phyloP scores from a whole-genome alignment of 2,329 filamentous ascomycete genomes.

The Beauveria scarabaeidicola region DNA sequence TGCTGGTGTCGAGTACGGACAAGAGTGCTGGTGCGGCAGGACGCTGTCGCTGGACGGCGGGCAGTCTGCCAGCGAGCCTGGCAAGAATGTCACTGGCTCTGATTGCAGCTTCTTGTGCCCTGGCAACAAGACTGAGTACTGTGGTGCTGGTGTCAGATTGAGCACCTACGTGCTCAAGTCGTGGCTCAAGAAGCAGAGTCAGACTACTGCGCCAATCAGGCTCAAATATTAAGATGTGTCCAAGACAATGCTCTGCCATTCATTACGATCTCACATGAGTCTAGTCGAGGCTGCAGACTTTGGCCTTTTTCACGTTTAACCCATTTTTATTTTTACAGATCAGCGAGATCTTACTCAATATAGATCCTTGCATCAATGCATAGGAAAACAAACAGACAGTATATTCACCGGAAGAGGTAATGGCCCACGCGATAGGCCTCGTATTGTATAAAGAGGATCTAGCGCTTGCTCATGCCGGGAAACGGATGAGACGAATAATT shows the following conservation, averaged over 20 bases:
- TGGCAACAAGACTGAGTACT: conserved; percentile 23
- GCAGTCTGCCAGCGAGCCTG: conserved; percentile 15
- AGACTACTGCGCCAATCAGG: neutral
- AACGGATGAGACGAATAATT: neutral
- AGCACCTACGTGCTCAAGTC: conserved; percentile 23
- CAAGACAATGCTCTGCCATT: neutral
- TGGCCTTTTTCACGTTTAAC: neutral
- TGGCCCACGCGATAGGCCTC: neutral
- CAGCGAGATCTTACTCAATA: neutral
- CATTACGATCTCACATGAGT: neutral
- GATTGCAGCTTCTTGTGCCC: conserved; percentile 28
- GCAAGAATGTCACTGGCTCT: conserved; percentile 21
- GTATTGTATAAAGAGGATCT: neutral
- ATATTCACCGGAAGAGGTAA: neutral
- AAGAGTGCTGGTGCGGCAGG: conserved; percentile 31
- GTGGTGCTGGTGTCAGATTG: conserved; percentile 23
- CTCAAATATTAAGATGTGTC: neutral
- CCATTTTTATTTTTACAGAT: neutral
- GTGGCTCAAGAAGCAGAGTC: neutral
- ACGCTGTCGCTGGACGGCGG: conserved; percentile 21
- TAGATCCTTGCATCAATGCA: conserved; percentile 2
- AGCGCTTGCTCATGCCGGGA: neutral
- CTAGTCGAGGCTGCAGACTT: neutral
- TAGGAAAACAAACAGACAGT: neutral
- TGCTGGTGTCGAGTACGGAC: conserved; percentile 29